phyloP scores from a whole-genome alignment of 192 early-diverging fungal genomes.

The Mortierella claussenii region DNA sequence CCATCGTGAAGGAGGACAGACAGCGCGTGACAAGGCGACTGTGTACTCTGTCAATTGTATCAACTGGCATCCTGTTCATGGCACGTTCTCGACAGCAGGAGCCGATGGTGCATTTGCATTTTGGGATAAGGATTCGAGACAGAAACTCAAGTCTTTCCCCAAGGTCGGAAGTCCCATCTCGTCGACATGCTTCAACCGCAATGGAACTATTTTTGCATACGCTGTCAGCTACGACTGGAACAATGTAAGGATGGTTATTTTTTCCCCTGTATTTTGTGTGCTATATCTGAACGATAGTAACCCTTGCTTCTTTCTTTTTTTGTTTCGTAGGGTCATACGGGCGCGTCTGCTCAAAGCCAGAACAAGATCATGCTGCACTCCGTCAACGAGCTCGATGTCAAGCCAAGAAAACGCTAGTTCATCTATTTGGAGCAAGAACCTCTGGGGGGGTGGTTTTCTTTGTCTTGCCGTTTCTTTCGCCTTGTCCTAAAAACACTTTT shows the following conservation, averaged over 20 bases:
- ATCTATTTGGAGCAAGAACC: too few species aligned
- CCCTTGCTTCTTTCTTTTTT: constrained; percentile 12
- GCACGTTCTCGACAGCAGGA: constrained; percentile 90
- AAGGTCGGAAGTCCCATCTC: constrained; percentile 75
- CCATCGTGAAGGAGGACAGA: constrained; percentile 76
- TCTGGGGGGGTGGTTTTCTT: too few species aligned
- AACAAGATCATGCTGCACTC: constrained; percentile 86
- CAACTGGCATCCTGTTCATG: constrained; percentile 85
- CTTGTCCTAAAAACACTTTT: too few species aligned
- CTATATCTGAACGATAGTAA: background rate
- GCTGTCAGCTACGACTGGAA: constrained; percentile 90
- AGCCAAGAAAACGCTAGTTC: constrained; percentile 68
- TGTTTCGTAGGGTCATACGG: constrained; percentile 37
- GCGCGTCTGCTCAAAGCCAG: constrained; percentile 58
- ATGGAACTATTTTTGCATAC: constrained; percentile 93
- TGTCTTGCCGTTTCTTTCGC: too few species aligned
- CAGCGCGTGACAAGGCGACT: constrained; percentile 52
- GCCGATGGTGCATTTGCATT: constrained; percentile 88
- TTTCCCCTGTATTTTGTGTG: constrained; percentile 35
- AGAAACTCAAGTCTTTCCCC: constrained; percentile 80
- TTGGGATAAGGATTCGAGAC: constrained; percentile 96
- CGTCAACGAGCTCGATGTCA: constrained; percentile 82
- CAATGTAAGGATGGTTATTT: constrained; percentile 57
- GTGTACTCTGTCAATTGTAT: constrained; percentile 77
- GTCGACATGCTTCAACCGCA: constrained; percentile 79